Conservation (phyloP, 768 basidiomycete species). For the Macrolepiota dolichaula region DNA sequence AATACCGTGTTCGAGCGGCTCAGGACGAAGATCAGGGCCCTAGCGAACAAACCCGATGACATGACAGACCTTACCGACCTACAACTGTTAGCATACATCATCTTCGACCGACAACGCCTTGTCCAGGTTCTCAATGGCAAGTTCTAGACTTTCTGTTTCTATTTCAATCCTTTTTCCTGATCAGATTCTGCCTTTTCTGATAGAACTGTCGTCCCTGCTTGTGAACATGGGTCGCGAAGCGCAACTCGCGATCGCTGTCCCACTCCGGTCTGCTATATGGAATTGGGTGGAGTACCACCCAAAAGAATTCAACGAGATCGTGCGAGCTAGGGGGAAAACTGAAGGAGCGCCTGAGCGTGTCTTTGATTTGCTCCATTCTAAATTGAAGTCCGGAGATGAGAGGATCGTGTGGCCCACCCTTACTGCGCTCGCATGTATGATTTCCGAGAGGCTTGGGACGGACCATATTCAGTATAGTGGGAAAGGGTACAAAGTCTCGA, state of each 20-base stretch:
- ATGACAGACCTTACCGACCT: constrained; percentile 70
- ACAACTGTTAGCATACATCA: constrained; percentile 73
- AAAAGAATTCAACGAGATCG: constrained; percentile 71
- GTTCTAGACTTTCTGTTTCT: constrained; percentile 22
- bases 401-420: constrained; percentile 77
- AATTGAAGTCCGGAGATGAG: constrained; percentile 41
- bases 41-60: constrained; percentile 44
- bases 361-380: constrained; percentile 73
- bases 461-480: constrained; percentile 26
- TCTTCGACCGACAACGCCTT: constrained; percentile 67
- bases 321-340: constrained; percentile 56
- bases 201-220: constrained; percentile 78
- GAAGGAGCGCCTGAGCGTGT: constrained; percentile 86
- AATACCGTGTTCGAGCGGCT: constrained; percentile 68
- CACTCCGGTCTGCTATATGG: constrained; percentile 80
- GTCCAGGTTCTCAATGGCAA: constrained; percentile 64
- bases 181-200: not conserved
- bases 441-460: constrained; percentile 65
- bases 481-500: constrained; percentile 26
- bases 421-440: constrained; percentile 68
- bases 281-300: constrained; percentile 85
- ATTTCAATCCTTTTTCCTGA: constrained; percentile 4
- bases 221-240: constrained; percentile 78
- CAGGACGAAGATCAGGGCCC: constrained; percentile 61
- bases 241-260: constrained; percentile 66